Conservation (phyloP, 768 basidiomycete genomes). For the Lactarius sp. region DNA sequence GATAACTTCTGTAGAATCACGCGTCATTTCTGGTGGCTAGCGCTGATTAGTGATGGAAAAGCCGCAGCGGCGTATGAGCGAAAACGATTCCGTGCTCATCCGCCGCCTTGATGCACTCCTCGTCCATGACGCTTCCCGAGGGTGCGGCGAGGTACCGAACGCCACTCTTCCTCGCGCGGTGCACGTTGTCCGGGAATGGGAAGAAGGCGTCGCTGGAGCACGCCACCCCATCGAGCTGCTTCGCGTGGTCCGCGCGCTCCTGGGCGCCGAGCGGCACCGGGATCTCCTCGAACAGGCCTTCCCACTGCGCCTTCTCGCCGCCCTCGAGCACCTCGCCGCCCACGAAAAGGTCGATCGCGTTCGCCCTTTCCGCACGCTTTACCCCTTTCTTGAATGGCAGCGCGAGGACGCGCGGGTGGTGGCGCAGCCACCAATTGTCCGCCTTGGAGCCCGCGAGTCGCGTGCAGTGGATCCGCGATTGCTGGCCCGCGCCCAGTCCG, state of each 20-base stretch:
- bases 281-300: constrained; percentile 70
- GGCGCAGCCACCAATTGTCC: constrained; percentile 99
- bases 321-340: constrained; percentile 85
- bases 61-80: constrained; percentile 77
- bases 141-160: constrained; percentile 90
- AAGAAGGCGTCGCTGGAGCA: constrained; percentile 99
- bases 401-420: constrained; percentile 88
- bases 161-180: constrained; percentile 87
- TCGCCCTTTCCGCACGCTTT: constrained; percentile 97
- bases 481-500: constrained; percentile 96
- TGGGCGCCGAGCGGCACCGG: constrained; percentile 59
- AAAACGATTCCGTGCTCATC: constrained; percentile 92
- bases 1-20: neutral
- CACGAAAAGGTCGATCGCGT: constrained; percentile 96
- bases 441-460: constrained; percentile 96
- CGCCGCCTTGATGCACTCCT: constrained; percentile 92
- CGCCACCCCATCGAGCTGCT: constrained; percentile 74
- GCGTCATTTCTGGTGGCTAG: neutral
- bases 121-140: constrained; percentile 95
- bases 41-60: constrained; percentile 79
- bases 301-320: constrained; percentile 88
- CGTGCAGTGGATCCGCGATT: constrained; percentile 99
- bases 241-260: constrained; percentile 73
- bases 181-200: constrained; percentile 99
- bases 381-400: constrained; percentile 97